Evolutionary conservation across 192 early-diverging fungal genomes (phyloP), one percentile per base, ranked within the genome.

Genomic region (Powellomyces hirtus): DNA sequence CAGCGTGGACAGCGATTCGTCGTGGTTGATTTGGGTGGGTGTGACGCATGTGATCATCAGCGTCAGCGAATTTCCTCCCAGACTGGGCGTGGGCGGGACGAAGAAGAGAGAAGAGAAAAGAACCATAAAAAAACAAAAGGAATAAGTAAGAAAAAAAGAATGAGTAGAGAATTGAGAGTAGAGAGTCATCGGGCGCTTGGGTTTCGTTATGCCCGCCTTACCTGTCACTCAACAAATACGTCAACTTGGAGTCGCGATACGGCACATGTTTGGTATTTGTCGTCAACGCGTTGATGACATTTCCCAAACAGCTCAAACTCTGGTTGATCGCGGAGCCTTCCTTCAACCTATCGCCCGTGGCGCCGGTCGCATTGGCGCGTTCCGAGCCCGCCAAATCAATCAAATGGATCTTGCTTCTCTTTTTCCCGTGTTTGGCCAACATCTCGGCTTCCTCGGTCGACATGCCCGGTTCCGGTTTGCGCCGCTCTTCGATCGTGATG

Each of bases 331-430:
- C 87, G 22, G 86, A 83, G 3, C 91, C 92, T 56, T 94, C 92
- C 55, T 89, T 88, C 33, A 94, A 67, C 1, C 90, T 80, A 61
- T 77, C 77, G 7, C 96, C 96, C 0, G 92, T 93, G 0, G 93
- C 93, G 63, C 89, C 89, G 13, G 96, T 95, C 24, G 89, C 79
- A 66, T 91, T 87, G 2, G 93, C 92, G 34, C 96, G 83, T 77
- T 98, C 96, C 75, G 89, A 91, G 61, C 94, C 94, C 29, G 92
- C 92, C 13, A 93, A 71, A 65, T 93, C 92, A n/a, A 92, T 90
- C 58, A 90, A 74, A 50, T 85, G 90, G 72, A 94, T 89, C 53
- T 84, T 81, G 11, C 46, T 68, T 20, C 73, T 46, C 42, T 75
- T 76, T 22, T 60, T 60, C 24, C 55, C 71, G 33, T 58, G 66